Evolutionary conservation across 768 basidiomycete genomes (phyloP).

Genomic region (Termitomyces sp.): DNA sequence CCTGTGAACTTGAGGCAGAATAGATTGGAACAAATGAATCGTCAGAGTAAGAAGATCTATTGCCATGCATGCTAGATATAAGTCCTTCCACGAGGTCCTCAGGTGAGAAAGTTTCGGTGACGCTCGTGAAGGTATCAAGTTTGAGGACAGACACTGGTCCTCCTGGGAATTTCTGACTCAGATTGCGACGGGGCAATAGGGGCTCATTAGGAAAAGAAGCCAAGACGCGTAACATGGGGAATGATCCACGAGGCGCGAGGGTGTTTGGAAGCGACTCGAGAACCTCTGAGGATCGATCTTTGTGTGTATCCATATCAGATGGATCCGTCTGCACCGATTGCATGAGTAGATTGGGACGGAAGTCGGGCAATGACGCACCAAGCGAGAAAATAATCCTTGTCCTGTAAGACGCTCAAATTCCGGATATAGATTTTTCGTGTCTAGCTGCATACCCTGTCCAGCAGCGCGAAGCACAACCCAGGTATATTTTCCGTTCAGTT

Average conservation of each 20-base stretch:
- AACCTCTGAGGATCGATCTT: background rate
- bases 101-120: background rate
- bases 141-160: background rate
- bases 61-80: slow-evolving; percentile 1
- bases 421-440: background rate
- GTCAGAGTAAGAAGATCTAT: background rate
- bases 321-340: background rate
- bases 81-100: background rate
- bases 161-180: background rate
- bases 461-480: background rate
- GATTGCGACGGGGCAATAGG: background rate
- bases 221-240: background rate
- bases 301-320: background rate
- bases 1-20: background rate
- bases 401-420: background rate
- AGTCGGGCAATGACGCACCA: background rate
- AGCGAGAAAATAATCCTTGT: background rate
- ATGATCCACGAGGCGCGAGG: background rate
- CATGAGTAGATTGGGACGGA: background rate
- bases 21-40: background rate
- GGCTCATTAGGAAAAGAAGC: background rate
- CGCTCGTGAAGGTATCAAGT: background rate
- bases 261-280: background rate
- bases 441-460: background rate
- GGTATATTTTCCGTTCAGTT: background rate